Evolutionary conservation across 1,284 basidiomycete species (phyloP), one percentile per base, ranked within the genome.

Genomic region (Ganoderma boninense): DNA sequence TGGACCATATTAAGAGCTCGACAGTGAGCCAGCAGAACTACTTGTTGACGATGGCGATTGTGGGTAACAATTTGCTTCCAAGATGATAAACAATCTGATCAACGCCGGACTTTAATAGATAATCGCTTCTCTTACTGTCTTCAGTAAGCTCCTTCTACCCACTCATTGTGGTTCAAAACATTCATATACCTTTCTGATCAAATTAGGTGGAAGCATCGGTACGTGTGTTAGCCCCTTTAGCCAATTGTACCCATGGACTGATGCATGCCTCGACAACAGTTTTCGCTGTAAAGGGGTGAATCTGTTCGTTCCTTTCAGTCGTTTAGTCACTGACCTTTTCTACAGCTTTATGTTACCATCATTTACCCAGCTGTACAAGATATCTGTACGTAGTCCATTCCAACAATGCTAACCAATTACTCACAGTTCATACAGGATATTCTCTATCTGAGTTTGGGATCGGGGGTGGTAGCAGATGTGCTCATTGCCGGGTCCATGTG

Each of bases 121-220:
- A 11, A 42, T 69, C 4, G 66, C 68, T 13, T 69, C 74, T 4
- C 64, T 73, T 6, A 49, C 70, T 16, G 72, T 72, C 4, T 75
- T 75, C 60, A 66, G 74, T 72, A 56, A 69, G 72, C 49, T n/a
- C n/a, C n/a, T 8, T 16, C 40, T 13, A 20, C 2, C 14, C 16
- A 4, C 26, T 13, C n/a, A 16, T 38, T 38, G 6, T 26, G 14
- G 5, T 26, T 11, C n/a, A 7, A 18, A 42, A 23, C 18, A 14
- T 26, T 42, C 20, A 62, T 42, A 14, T 6, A 2, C 29, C 23
- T 23, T 23, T 62, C 23, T 13, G 5, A 32, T 23, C 23, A 75
- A 23, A 32, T 23, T 14, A 75, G 74, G 67, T 26, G 74, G 74
- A 7, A 72, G 74, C 42, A 71, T 75, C n/a, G 70, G 74, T 75